Percentiles rank a stretch among this genome's conserved stretches.
phyloP scores from a whole-genome alignment of 768 basidiomycete species.

The Pholiota microspora region DNA sequence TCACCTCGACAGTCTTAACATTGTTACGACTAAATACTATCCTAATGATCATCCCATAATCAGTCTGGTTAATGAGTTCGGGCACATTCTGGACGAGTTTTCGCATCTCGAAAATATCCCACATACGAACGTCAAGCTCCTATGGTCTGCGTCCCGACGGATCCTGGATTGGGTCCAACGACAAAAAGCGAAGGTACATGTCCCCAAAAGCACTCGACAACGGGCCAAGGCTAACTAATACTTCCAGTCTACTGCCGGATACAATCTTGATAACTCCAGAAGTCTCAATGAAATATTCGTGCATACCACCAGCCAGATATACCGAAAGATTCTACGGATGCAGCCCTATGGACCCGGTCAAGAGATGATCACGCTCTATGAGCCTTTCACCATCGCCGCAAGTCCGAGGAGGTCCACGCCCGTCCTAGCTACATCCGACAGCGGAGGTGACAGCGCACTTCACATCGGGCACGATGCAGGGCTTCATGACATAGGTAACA shows the following conservation, averaged over 20 bases:
- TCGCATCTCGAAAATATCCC: constrained; percentile 4
- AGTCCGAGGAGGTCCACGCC: not conserved
- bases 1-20: constrained; percentile 4
- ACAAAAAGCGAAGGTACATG: not conserved
- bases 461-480: not conserved
- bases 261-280: not conserved
- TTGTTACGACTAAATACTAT: not conserved
- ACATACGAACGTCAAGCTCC: constrained; percentile 7
- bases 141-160: constrained; percentile 12
- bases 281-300: not conserved
- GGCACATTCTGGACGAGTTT: constrained; percentile 6
- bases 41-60: constrained; percentile 3
- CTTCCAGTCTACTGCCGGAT: too few relatives aligned
- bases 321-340: constrained; percentile 12
- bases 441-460: not conserved
- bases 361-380: constrained; percentile 4
- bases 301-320: constrained; percentile 9
- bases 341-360: not conserved
- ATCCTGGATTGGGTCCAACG: constrained; percentile 15
- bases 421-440: not conserved
- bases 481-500: not conserved
- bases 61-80: constrained; percentile 2
- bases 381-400: constrained; percentile 1
- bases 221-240: not conserved
- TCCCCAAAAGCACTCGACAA: too few relatives aligned